A percentile compares a stretch with the other conserved stretches of the same genome.
phyloP scores from a whole-genome alignment of 306 rosid genomes.

The Cucurbita pepo region DNA sequence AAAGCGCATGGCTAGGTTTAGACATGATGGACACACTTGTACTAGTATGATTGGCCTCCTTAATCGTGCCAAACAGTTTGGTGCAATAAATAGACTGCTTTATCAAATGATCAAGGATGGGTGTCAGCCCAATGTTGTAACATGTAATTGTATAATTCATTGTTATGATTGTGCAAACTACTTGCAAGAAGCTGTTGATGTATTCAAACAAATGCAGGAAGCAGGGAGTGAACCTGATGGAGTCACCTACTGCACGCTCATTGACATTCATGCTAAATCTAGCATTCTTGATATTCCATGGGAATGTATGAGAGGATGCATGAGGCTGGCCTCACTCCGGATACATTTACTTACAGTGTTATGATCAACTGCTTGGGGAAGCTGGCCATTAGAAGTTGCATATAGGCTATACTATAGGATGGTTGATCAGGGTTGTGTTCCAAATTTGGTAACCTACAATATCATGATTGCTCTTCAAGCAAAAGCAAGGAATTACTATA shows the following conservation, averaged over 20 bases:
- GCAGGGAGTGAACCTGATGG: conserved; percentile 75
- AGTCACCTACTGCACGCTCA: conserved; percentile 86
- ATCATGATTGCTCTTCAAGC: conserved; percentile 92
- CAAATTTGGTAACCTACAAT: conserved; percentile 83
- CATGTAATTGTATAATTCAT: conserved; percentile 82
- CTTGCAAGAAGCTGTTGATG: conserved; percentile 59
- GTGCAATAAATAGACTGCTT: conserved; percentile 46
- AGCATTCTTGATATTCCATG: conserved; percentile 76
- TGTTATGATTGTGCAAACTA: conserved; percentile 91
- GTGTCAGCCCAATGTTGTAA: conserved; percentile 80
- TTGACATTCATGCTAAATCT: conserved; percentile 91
- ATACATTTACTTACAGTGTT: conserved; percentile 93
- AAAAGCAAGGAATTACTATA: conserved; percentile 80
- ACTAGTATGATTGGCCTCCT: conserved; percentile 94
- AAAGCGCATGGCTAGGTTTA: conserved; percentile 50
- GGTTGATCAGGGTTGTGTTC: conserved; percentile 79
- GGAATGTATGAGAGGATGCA: conserved; percentile 75
- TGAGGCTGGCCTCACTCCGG: conserved; percentile 76
- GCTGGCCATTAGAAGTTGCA: conserved; percentile 76
- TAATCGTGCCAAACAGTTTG: conserved; percentile 82
- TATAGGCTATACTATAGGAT: conserved; percentile 68
- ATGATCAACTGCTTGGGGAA: conserved; percentile 88
- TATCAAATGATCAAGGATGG: conserved; percentile 83
- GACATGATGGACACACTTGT: conserved; percentile 81
- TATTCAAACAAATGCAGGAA: conserved; percentile 72